phyloP scores from a whole-genome alignment of 2,329 filamentous ascomycete species.

The Botrytis medusae region DNA sequence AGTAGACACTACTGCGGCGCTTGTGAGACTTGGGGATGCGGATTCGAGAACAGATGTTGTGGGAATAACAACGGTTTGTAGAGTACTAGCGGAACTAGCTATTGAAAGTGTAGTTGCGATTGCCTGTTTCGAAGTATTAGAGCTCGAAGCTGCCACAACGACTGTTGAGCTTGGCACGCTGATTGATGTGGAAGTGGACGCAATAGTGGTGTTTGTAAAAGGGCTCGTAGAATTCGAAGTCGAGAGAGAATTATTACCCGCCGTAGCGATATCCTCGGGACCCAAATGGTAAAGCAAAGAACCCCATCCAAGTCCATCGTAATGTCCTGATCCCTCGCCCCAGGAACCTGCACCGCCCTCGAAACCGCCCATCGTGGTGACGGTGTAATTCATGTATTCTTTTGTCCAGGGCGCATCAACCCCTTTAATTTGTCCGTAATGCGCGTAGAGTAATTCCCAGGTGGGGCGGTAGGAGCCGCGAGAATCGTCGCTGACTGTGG shows the following conservation, averaged over 20 bases:
- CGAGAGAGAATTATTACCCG: no score
- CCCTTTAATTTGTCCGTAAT: background rate
- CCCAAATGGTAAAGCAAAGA: background rate
- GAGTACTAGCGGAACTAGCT: background rate
- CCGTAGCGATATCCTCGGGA: background rate
- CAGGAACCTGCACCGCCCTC: background rate
- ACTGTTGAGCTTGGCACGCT: background rate
- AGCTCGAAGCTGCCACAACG: background rate
- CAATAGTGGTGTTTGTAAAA: background rate
- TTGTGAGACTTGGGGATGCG: background rate
- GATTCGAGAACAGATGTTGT: background rate
- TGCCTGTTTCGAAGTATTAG: background rate
- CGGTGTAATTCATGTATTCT: background rate
- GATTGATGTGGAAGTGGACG: background rate
- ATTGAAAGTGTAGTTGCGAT: background rate
- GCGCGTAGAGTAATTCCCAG: background rate
- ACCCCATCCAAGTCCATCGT: background rate
- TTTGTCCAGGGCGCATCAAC: background rate
- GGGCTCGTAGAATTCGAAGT: background rate
- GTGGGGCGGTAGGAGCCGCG: background rate
- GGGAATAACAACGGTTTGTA: background rate
- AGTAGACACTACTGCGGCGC: background rate
- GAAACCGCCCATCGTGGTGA: background rate
- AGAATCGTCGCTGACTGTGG: background rate
- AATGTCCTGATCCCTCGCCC: background rate